Percentiles rank a stretch among this genome's conserved stretches.
Evolutionary conservation across 2,329 filamentous ascomycete genomes (phyloP).

Genomic region (Xylaria sp.): DNA sequence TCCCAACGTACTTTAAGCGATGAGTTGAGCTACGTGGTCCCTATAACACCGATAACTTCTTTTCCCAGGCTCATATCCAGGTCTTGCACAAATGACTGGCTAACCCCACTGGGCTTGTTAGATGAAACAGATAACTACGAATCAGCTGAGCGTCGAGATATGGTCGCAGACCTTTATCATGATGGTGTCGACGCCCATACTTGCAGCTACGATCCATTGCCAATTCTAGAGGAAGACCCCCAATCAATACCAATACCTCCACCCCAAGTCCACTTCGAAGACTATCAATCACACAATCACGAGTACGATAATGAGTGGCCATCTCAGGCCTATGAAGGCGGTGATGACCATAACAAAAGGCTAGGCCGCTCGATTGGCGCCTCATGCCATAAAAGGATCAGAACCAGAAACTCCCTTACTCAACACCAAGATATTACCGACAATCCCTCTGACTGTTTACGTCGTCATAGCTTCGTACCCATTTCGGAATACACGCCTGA

Average conservation of each 20-base stretch:
- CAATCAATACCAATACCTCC: slow-evolving; percentile 7
- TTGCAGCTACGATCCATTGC: slow-evolving; percentile 22
- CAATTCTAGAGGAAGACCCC: slow-evolving; percentile 40
- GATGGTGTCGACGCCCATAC: slow-evolving; percentile 47
- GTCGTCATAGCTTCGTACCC: slow-evolving; percentile 48
- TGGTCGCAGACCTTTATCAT: slow-evolving; percentile 39
- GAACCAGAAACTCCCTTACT: slow-evolving; percentile 17
- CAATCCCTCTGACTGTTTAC: slow-evolving; percentile 41
- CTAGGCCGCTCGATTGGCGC: slow-evolving; percentile 38
- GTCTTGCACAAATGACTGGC: slow-evolving; percentile 46
- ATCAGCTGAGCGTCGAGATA: slow-evolving; percentile 24
- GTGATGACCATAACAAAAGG: slow-evolving; percentile 12
- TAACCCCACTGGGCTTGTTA: slow-evolving; percentile 42
- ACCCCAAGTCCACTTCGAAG: not conserved
- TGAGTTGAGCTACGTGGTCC: slow-evolving; percentile 13
- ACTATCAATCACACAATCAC: not conserved
- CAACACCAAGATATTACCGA: slow-evolving; percentile 16
- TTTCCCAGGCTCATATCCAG: slow-evolving; percentile 46
- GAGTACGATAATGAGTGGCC: slow-evolving; percentile 20
- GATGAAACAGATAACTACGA: slow-evolving; percentile 29
- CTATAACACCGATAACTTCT: slow-evolving; percentile 38
- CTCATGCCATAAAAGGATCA: slow-evolving; percentile 39
- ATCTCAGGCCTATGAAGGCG: slow-evolving; percentile 7
- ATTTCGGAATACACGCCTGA: slow-evolving; percentile 43
- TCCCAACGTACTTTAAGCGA: slow-evolving; percentile 24